phyloP scores from a whole-genome alignment of 176 grass and related monocot species.

The Rhipidocladum racemiflorum region DNA sequence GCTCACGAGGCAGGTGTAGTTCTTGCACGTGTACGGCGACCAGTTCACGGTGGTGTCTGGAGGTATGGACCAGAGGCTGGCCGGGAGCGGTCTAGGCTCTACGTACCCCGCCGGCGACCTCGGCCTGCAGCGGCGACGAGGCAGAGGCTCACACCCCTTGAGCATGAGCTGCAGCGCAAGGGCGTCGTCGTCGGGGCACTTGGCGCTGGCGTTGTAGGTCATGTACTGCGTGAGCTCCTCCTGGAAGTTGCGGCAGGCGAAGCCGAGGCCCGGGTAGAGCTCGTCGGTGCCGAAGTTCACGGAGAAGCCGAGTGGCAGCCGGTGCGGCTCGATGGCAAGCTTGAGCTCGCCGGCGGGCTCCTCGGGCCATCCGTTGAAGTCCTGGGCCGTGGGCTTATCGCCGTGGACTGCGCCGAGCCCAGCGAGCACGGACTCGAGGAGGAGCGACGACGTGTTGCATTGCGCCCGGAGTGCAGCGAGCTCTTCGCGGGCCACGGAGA shows the following conservation, averaged over 20 bases:
- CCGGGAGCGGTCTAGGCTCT: conserved; percentile 47
- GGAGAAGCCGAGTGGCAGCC: conserved; percentile 56
- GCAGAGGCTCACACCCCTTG: conserved; percentile 85
- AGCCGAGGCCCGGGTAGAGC: conserved; percentile 57
- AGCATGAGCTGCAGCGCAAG: conserved; percentile 65
- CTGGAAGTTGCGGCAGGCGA: conserved; percentile 79
- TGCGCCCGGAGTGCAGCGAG: conserved; percentile 44
- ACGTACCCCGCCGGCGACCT: conserved; percentile 49
- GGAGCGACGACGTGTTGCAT: conserved; percentile 51
- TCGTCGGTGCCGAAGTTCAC: conserved; percentile 62
- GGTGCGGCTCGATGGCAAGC: conserved; percentile 65
- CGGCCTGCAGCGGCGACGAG: conserved; percentile 63
- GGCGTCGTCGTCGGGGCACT: conserved; percentile 63
- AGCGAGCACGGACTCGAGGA: conserved; percentile 64
- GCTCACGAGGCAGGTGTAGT: conserved; percentile 78
- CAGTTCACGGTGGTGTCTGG: conserved; percentile 63
- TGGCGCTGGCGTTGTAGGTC: conserved; percentile 44
- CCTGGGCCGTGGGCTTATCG: conserved; percentile 24
- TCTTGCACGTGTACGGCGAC: conserved; percentile 87
- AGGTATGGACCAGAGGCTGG: conserved; percentile 71
- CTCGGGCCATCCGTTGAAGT: conserved; percentile 49
- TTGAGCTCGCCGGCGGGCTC: conserved; percentile 57
- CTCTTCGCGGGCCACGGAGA: conserved; percentile 30
- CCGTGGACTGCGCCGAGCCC: conserved; percentile 53
- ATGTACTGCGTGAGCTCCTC: conserved; percentile 64